Conservation (phyloP, 805 yeast genomes). For the Cyberlindnera lachancei region DNA sequence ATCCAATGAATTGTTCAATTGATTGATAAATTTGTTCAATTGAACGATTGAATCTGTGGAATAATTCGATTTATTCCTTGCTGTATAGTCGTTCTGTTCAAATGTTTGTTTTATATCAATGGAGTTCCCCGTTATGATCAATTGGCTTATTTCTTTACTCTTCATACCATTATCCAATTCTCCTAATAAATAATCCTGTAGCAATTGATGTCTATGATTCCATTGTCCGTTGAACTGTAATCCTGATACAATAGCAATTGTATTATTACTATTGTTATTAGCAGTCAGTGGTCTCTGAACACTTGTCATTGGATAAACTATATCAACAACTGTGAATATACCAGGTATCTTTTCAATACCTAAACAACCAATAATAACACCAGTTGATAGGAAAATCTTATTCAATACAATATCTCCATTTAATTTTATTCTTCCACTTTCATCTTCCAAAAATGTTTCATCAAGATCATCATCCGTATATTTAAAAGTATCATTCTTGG, state of each 20-base stretch:
- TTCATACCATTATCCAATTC: constrained; percentile 47
- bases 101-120: constrained; percentile 24
- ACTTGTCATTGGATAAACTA: constrained; percentile 60
- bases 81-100: constrained; percentile 32
- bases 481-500: constrained; percentile 28
- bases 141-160: constrained; percentile 32
- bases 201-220: constrained; percentile 41
- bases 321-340: constrained; percentile 73
- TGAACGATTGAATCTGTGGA: constrained; percentile 39
- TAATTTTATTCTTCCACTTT: constrained; percentile 76
- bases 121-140: constrained; percentile 73
- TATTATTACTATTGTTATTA: constrained; percentile 20
- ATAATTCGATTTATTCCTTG: constrained; percentile 46
- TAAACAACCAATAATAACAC: constrained; percentile 75
- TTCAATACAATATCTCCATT: constrained; percentile 50
- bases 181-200: constrained; percentile 68
- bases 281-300: constrained; percentile 46
- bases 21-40: constrained; percentile 54
- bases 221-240: constrained; percentile 45
- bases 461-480: constrained; percentile 53
- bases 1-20: constrained; percentile 52
- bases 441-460: constrained; percentile 78
- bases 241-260: constrained; percentile 74
- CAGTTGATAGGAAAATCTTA: constrained; percentile 74
- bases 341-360: constrained; percentile 87